phyloP scores from a whole-genome alignment of 208 protist species.

The Naegleria lovaniensis region DNA sequence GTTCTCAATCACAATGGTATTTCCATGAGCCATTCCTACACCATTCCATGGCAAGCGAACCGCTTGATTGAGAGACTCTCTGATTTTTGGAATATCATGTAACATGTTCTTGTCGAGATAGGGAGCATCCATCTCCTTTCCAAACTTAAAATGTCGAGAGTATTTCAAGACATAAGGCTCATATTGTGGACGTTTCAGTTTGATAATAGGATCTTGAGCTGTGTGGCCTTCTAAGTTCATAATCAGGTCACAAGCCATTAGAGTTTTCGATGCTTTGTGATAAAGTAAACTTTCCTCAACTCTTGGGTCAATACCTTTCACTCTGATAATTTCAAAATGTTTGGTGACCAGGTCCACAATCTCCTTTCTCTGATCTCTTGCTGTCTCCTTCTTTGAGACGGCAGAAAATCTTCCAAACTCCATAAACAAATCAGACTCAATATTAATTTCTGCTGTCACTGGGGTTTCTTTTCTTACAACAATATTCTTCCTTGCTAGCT shows the following conservation, averaged over 20 bases:
- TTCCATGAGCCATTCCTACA: background rate
- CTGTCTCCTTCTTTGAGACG: background rate
- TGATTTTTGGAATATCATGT: background rate
- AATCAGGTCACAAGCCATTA: background rate
- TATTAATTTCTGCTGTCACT: background rate
- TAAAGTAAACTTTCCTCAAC: background rate
- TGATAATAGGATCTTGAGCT: background rate
- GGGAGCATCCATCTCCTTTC: background rate
- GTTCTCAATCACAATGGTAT: background rate
- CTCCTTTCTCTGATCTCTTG: background rate
- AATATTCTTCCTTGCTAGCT: background rate
- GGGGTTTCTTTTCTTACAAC: background rate
- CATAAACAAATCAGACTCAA: background rate
- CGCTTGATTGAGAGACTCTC: background rate
- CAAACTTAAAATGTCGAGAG: background rate
- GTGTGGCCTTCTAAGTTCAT: background rate
- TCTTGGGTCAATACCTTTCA: background rate
- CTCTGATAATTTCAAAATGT: background rate
- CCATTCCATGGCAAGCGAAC: background rate
- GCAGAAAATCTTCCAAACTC: background rate
- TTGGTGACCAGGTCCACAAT: background rate
- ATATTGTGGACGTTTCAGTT: background rate
- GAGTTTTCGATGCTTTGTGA: background rate
- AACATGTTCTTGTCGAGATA: background rate
- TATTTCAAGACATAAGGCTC: background rate